phyloP scores from a whole-genome alignment of 352 stramenopile genomes.

The Phytopythium ostracodes region DNA sequence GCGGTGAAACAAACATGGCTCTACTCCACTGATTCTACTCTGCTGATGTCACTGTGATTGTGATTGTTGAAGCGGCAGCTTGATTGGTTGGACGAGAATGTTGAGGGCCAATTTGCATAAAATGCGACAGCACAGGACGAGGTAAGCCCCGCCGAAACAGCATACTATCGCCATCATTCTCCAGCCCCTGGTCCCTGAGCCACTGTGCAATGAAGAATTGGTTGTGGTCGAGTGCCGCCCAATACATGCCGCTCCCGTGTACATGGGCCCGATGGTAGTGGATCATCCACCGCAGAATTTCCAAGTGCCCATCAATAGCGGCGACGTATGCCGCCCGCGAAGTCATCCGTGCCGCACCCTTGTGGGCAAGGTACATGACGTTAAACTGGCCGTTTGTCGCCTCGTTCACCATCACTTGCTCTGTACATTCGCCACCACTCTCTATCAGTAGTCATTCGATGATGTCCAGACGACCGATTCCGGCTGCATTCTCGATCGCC shows the following conservation, averaged over 20 bases:
- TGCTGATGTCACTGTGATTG: no score
- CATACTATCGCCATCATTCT: no score
- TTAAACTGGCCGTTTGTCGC: slow-evolving; percentile 11
- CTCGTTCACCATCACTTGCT: slow-evolving; percentile 17
- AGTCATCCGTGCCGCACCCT: neutral
- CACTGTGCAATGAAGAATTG: no score
- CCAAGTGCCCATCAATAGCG: slow-evolving; percentile 21
- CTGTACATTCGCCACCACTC: slow-evolving; percentile 18
- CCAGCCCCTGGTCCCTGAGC: no score
- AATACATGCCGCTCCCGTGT: slow-evolving; percentile 13
- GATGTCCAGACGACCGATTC: slow-evolving; percentile 21
- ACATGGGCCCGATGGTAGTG: slow-evolving; percentile 19
- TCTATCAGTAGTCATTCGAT: slow-evolving; percentile 20
- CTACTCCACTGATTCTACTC: no score
- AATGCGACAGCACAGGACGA: no score
- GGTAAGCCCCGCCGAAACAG: no score
- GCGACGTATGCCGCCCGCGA: slow-evolving; percentile 19
- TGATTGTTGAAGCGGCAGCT: no score
- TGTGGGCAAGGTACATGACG: slow-evolving; percentile 17
- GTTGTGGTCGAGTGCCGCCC: no score
- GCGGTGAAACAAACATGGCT: no score
- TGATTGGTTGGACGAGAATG: no score
- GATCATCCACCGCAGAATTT: slow-evolving; percentile 29
- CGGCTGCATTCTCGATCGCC: slow-evolving; percentile 20
- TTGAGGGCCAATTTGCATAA: no score